Percentiles rank a stretch among this genome's conserved stretches.
These are phyloP conservation scores for Colletotrichum caudatum DNA, from an alignment of 2,329 filamentous ascomycete species.

Conservation along the genomic window DNA sequence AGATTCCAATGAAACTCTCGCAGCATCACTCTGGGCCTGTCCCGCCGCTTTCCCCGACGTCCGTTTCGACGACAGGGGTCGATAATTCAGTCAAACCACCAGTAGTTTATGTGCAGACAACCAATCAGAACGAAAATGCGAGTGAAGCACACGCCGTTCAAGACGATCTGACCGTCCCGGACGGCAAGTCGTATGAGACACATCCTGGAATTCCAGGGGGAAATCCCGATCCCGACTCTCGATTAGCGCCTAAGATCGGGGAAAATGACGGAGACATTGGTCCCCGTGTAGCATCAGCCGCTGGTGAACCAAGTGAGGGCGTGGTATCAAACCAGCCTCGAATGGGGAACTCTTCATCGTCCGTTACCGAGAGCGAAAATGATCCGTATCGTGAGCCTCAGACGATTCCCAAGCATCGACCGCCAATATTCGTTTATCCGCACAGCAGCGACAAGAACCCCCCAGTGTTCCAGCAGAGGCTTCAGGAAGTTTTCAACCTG, in stretches of 20 bases:
- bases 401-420: neutral
- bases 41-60: too few species aligned
- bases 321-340: rapidly evolving
- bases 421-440: neutral
- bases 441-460: neutral
- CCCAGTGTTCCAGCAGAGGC: neutral
- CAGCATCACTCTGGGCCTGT: too few species aligned
- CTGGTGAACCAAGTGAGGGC: neutral
- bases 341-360: neutral
- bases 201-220: too few species aligned
- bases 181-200: too few species aligned
- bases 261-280: neutral
- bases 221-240: neutral
- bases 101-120: too few species aligned
- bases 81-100: neutral
- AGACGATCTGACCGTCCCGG: too few species aligned
- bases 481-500: neutral
- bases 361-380: neutral
- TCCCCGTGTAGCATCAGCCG: neutral
- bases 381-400: neutral
- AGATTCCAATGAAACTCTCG: too few species aligned
- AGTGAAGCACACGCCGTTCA: too few species aligned
- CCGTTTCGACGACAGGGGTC: too few species aligned
- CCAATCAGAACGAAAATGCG: too few species aligned
- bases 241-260: neutral